These are phyloP conservation scores for Chrysopogon serrulatus DNA, from an alignment of 176 grass and related monocot genomes.

Conservation along the genomic window DNA sequence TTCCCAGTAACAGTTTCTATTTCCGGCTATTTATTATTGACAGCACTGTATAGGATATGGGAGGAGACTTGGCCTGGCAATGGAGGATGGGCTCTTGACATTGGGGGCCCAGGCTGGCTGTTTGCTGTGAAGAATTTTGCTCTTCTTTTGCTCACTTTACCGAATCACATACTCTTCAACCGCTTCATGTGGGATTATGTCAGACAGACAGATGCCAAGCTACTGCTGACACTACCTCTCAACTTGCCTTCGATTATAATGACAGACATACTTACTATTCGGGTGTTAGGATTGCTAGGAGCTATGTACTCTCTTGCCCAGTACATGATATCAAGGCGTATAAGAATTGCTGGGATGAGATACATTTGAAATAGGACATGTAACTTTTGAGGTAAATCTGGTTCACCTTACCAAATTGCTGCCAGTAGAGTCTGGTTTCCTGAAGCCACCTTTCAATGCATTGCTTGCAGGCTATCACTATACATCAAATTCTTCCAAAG, in stretches of 20 bases:
- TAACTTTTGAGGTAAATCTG: slow-evolving; percentile 48
- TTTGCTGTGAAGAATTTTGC: slow-evolving; percentile 82
- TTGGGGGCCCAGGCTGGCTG: slow-evolving; percentile 81
- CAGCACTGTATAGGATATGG: slow-evolving; percentile 81
- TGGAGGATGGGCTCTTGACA: slow-evolving; percentile 73
- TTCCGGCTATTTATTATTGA: slow-evolving; percentile 77
- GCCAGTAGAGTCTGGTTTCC: background rate
- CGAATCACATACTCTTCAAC: slow-evolving; percentile 98
- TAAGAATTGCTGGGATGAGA: slow-evolving; percentile 95
- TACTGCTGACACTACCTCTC: slow-evolving; percentile 88
- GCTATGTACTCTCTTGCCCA: slow-evolving; percentile 90
- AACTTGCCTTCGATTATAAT: slow-evolving; percentile 90
- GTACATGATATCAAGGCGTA: slow-evolving; percentile 81
- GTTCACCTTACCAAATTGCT: background rate
- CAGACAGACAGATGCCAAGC: slow-evolving; percentile 77
- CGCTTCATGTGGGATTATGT: slow-evolving; percentile 99
- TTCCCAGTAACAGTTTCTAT: slow-evolving; percentile 78
- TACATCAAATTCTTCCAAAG: background rate
- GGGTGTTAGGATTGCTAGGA: slow-evolving; percentile 89
- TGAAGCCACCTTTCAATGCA: slow-evolving; percentile 25
- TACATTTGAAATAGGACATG: slow-evolving; percentile 68
- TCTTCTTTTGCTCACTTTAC: slow-evolving; percentile 81
- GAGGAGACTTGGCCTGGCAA: slow-evolving; percentile 72
- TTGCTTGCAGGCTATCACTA: slow-evolving; percentile 21
- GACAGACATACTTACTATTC: slow-evolving; percentile 76